A percentile compares a stretch with the other conserved stretches of the same genome.
phyloP scores from a whole-genome alignment of 306 rosid species.

The Corylus americana region DNA sequence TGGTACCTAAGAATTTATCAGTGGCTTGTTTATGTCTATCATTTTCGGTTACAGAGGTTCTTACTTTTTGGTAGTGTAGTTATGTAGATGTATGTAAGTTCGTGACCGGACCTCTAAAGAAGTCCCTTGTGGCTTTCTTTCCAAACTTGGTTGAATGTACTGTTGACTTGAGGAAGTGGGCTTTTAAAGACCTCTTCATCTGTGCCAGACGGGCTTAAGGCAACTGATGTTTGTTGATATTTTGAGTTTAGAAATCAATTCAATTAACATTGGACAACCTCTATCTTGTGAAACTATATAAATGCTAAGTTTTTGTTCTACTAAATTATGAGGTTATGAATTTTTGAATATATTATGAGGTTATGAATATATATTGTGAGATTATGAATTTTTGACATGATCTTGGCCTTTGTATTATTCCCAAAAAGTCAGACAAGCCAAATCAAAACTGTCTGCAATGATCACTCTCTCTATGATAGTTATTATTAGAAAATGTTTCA shows the following conservation, averaged over 20 bases:
- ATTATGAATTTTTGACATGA: not conserved
- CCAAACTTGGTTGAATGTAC: slow-evolving; percentile 36
- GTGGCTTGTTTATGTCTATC: slow-evolving; percentile 37
- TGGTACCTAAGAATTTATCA: slow-evolving; percentile 44
- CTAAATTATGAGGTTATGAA: too few relatives aligned
- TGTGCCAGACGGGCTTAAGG: too few relatives aligned
- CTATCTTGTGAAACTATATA: not conserved
- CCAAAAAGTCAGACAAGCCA: slow-evolving; percentile 1
- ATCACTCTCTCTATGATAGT: not conserved
- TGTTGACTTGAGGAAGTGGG: slow-evolving; percentile 64
- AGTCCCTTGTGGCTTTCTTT: too few relatives aligned
- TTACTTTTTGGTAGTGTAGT: slow-evolving; percentile 56
- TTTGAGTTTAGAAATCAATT: too few relatives aligned
- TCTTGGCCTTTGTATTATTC: not conserved
- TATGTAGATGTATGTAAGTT: slow-evolving; percentile 22
- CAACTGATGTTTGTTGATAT: too few relatives aligned
- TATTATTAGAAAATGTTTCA: not conserved
- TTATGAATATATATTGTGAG: not conserved
- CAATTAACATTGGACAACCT: too few relatives aligned
- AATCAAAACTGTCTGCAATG: not conserved
- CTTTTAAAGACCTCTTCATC: slow-evolving; percentile 18
- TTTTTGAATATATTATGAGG: too few relatives aligned
- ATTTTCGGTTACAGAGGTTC: slow-evolving; percentile 49
- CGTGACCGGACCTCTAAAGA: too few relatives aligned
- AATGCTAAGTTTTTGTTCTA: not conserved